Base-by-base conservation (phyloP, 768 basidiomycete species). In the Paxillus rubicundulus region DNA sequence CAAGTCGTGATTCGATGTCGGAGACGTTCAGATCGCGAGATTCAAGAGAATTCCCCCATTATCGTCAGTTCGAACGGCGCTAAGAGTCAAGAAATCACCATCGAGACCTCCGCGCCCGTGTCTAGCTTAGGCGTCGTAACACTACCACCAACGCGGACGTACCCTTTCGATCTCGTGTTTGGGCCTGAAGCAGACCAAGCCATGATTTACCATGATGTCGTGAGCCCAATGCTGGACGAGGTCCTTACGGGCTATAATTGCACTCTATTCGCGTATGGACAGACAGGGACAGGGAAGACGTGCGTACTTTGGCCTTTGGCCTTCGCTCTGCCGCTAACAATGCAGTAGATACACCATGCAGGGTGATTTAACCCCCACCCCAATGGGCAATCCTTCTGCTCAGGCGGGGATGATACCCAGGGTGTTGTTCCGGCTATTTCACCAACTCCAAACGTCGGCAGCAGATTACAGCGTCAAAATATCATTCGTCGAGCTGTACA, bases 251-350 rank as follows among this genome's bases (percentile, higher is more conserved):
- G 97, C 5, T 99, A 97, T 75, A 98, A 98, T 65, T 98, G 96
- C 66, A 96, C 92, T 0, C 76, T 99, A 18, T 98, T 98, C 71
- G 95, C 95, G 4, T 99, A 99, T 66, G 97, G 97, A 2, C 97
- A 98, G 70, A 98, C 97, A 0, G 97, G 97, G 1, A 98, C 97
- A 0, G 97, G 97, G 18, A 99, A 99, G 75, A 98, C 97, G 92
- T 97, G 67, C 61, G 91, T 75, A 4, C 33, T 32, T 46, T 24
- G 9, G 40, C n/a, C 45, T 46, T 28, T 42, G 24, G n/a, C 38
- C 46, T 17, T 52, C 18, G 43, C 16, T 43, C 47, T 1, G 38
- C 9, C 27, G 8, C 54, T 66, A 34, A 71, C 17, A n/a, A 30
- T n/a, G 24, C 42, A 12, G 36, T 60, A 90, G 86, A 40, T 89